phyloP scores from a whole-genome alignment of 169 alveolate species.

The Eimeria necatrix region DNA sequence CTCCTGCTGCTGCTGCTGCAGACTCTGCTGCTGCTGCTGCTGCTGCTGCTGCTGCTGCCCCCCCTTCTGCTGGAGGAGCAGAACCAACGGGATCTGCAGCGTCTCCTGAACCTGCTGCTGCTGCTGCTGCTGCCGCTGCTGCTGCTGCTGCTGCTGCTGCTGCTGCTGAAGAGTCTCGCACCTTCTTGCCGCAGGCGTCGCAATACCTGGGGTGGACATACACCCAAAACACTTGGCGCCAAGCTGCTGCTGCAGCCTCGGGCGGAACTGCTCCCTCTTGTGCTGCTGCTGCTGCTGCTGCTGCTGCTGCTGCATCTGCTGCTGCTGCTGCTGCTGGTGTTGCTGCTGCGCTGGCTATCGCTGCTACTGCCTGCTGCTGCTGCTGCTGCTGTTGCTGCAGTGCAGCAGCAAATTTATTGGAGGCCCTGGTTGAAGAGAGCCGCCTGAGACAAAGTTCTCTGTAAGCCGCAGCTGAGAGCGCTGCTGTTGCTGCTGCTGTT shows the following conservation, averaged over 20 bases:
- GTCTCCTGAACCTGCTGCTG: neutral
- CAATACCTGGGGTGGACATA: neutral
- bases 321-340: neutral
- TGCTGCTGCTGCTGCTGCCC: neutral
- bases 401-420: neutral
- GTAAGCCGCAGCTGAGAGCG: neutral
- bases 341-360: neutral
- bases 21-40: neutral
- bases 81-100: neutral
- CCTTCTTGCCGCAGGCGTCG: neutral
- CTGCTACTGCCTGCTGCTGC: conserved; percentile 3
- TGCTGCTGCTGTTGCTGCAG: too few species aligned
- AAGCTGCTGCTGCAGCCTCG: neutral
- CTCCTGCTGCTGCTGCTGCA: too few species aligned
- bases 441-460: neutral
- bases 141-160: neutral
- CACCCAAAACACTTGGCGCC: neutral
- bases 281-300: conserved; percentile 11
- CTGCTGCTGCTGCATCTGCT: neutral
- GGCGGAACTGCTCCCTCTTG: too few species aligned
- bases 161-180: neutral
- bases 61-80: neutral
- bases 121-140: neutral
- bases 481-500: neutral
- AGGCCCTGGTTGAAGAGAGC: neutral